Evolutionary conservation across 2,329 filamentous ascomycete genomes (phyloP).

Genomic region (Pseudodiploospora longispora): DNA sequence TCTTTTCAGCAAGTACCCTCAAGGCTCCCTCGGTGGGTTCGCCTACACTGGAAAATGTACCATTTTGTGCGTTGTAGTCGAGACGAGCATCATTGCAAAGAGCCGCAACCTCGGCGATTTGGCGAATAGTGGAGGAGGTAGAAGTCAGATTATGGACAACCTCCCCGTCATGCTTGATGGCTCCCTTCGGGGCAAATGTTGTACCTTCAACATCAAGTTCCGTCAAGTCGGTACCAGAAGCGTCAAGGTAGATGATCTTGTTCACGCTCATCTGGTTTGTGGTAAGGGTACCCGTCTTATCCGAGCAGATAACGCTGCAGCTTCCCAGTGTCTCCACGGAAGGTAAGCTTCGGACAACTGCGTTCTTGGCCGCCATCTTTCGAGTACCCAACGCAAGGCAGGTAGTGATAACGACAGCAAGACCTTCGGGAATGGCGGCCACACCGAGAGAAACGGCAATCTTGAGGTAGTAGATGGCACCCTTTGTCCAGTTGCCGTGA

Average conservation of each 20-base stretch:
- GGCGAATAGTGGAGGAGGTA: constrained; percentile 67
- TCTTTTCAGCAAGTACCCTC: constrained; percentile 84
- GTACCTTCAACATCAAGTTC: constrained; percentile 89
- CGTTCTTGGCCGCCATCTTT: constrained; percentile 98
- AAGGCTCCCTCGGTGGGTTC: constrained; percentile 94
- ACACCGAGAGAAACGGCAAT: constrained; percentile 98
- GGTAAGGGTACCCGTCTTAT: constrained; percentile 96
- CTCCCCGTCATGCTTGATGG: constrained; percentile 62
- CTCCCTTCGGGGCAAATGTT: constrained; percentile 79
- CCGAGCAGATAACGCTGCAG: constrained; percentile 98
- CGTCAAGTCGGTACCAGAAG: constrained; percentile 64
- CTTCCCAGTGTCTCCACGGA: constrained; percentile 97
- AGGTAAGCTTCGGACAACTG: constrained; percentile 88
- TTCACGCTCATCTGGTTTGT: constrained; percentile 99
- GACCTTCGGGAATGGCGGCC: constrained; percentile 92
- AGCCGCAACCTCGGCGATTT: constrained; percentile 64
- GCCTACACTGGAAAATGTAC: constrained; percentile 72
- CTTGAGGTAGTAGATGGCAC: constrained; percentile 98
- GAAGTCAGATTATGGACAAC: constrained; percentile 58
- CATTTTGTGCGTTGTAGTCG: constrained; percentile 69
- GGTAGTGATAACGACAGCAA: constrained; percentile 98
- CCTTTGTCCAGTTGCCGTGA: constrained; percentile 90
- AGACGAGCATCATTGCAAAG: constrained; percentile 87
- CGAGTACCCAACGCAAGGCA: constrained; percentile 92
- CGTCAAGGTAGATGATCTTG: constrained; percentile 78